Evolutionary conservation across 495 filamentous ascomycete genomes (phyloP).

Genomic region (Talaromyces borbonicus): DNA sequence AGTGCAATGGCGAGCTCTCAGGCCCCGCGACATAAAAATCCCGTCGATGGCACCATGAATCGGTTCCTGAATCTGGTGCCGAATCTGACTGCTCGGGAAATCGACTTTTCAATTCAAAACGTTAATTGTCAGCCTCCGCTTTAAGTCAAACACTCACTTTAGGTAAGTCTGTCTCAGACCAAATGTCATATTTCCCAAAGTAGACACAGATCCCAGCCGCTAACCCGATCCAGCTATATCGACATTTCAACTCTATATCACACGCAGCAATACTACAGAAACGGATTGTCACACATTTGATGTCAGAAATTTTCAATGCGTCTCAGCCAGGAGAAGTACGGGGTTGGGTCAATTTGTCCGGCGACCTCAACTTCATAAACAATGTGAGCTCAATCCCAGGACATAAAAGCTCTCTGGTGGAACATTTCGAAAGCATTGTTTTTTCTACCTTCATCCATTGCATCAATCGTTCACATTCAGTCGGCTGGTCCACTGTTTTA

Average conservation of each 20-base stretch:
- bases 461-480: too few species aligned
- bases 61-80: too few species aligned
- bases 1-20: too few species aligned
- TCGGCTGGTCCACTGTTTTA: constrained; percentile 3
- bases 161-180: not conserved
- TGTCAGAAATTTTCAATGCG: not conserved
- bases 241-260: not conserved
- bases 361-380: not conserved
- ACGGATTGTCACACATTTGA: constrained; percentile 2
- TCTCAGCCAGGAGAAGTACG: constrained; percentile 2
- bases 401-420: constrained; percentile 6
- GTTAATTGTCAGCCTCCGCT: not conserved
- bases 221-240: not conserved
- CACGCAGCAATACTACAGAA: not conserved
- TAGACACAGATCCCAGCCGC: not conserved
- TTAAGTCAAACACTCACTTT: not conserved
- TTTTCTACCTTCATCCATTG: not conserved
- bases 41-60: too few species aligned
- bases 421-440: constrained; percentile 4
- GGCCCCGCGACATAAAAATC: too few species aligned
- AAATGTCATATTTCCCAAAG: not conserved
- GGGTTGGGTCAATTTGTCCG: not conserved
- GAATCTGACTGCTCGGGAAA: too few species aligned
- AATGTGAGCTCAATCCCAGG: not conserved
- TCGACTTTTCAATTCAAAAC: not conserved